A percentile compares a stretch with the other conserved stretches of the same genome.
Evolutionary conservation across 2,329 filamentous ascomycete genomes (phyloP).

Genomic region (Talaromyces sp.): DNA sequence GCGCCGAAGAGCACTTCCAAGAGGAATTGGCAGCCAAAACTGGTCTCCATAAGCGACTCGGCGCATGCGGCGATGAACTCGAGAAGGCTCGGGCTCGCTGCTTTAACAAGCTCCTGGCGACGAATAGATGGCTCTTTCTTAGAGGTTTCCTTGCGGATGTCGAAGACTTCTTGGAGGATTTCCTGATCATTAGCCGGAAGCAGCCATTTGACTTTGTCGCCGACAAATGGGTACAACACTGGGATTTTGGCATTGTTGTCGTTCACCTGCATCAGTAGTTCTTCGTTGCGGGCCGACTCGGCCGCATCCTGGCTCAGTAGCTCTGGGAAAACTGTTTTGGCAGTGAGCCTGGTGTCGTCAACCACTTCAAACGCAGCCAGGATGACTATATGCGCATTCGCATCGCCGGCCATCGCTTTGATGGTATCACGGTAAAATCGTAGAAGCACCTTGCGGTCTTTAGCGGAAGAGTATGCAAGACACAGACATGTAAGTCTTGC

Average conservation of each 20-base stretch:
- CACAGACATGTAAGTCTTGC: slow-evolving; percentile 74
- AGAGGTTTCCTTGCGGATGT: slow-evolving; percentile 74
- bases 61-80: slow-evolving; percentile 65
- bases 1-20: slow-evolving; percentile 73
- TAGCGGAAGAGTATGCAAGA: slow-evolving; percentile 78
- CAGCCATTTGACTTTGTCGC: slow-evolving; percentile 55
- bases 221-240: slow-evolving; percentile 74
- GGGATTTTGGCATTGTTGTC: slow-evolving; percentile 52
- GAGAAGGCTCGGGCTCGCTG: slow-evolving; percentile 69
- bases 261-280: slow-evolving; percentile 37
- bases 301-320: slow-evolving; percentile 62
- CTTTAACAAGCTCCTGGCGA: slow-evolving; percentile 67
- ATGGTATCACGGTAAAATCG: slow-evolving; percentile 87
- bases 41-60: slow-evolving; percentile 62
- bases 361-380: slow-evolving; percentile 84
- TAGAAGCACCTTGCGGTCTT: slow-evolving; percentile 85
- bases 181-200: slow-evolving; percentile 60
- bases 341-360: slow-evolving; percentile 85
- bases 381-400: slow-evolving; percentile 71
- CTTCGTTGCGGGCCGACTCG: slow-evolving; percentile 35
- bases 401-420: slow-evolving; percentile 75
- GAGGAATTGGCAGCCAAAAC: slow-evolving; percentile 82
- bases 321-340: slow-evolving; percentile 82
- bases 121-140: slow-evolving; percentile 83
- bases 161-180: slow-evolving; percentile 69